Evolutionary conservation across 2,329 filamentous ascomycete genomes (phyloP).

Genomic region (Cercospora zeina): DNA sequence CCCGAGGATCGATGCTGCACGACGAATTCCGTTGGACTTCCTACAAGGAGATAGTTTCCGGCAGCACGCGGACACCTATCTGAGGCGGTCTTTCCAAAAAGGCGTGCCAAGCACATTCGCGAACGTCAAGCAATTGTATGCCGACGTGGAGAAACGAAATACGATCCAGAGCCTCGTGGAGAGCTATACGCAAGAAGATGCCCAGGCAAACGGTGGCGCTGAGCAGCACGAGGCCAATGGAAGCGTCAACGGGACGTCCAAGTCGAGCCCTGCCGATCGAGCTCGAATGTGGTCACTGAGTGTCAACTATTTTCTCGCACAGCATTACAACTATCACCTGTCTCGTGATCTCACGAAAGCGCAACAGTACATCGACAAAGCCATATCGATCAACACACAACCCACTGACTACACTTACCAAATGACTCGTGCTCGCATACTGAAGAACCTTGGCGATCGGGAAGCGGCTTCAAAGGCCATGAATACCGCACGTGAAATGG

Average conservation of each 20-base stretch:
- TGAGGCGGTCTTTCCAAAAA: conserved; percentile 82
- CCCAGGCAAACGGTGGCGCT: conserved; percentile 34
- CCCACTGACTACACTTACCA: conserved; percentile 89
- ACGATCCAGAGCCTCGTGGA: conserved; percentile 73
- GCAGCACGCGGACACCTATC: conserved; percentile 72
- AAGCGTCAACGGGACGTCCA: conserved; percentile 44
- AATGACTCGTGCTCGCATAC: conserved; percentile 93
- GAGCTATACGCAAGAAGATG: conserved; percentile 62
- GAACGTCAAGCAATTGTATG: conserved; percentile 92
- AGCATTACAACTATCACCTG: conserved; percentile 92
- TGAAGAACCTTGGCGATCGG: conserved; percentile 82
- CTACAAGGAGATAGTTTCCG: conserved; percentile 79
- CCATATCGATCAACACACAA: conserved; percentile 74
- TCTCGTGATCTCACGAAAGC: conserved; percentile 84
- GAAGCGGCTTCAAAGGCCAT: conserved; percentile 81
- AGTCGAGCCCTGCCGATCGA: conserved; percentile 40
- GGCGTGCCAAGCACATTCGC: conserved; percentile 95
- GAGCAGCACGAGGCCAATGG: conserved; percentile 34
- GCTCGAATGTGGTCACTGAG: conserved; percentile 68
- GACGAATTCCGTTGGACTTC: conserved; percentile 86
- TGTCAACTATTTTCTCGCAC: conserved; percentile 87
- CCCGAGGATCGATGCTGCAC: conserved; percentile 79
- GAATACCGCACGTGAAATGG: conserved; percentile 81
- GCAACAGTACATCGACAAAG: conserved; percentile 76
- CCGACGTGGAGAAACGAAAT: conserved; percentile 73